Conservation (phyloP, 768 basidiomycete species). For the Panus rudis region DNA sequence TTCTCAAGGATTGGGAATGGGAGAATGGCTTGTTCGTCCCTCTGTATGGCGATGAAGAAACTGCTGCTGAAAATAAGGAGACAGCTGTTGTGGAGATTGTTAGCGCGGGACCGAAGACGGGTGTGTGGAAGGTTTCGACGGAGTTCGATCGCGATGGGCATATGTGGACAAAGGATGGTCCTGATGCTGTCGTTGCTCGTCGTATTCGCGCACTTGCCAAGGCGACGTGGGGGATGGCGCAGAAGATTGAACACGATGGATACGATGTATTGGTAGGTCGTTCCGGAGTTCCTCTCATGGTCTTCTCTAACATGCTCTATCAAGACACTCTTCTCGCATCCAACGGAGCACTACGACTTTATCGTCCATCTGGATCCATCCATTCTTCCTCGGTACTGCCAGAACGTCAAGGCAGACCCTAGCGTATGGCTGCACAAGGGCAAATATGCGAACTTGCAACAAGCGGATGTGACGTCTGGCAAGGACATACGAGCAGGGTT, state of each 20-base stretch:
- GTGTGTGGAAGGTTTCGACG: conserved; percentile 76
- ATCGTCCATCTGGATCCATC: conserved; percentile 65
- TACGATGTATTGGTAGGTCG: conserved; percentile 55
- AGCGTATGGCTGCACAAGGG: conserved; percentile 37
- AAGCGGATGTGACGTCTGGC: conserved; percentile 19
- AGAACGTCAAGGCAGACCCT: conserved; percentile 53
- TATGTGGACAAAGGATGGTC: conserved; percentile 68
- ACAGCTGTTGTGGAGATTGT: conserved; percentile 25
- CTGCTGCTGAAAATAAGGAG: conserved; percentile 9
- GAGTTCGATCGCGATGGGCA: conserved; percentile 67
- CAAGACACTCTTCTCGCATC: conserved; percentile 82
- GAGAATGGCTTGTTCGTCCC: conserved; percentile 68
- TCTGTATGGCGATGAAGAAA: conserved; percentile 45
- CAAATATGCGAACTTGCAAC: conserved; percentile 39
- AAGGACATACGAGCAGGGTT: conserved; percentile 53
- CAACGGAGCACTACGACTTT: conserved; percentile 80
- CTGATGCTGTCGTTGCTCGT: conserved; percentile 65
- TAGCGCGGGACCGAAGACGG: conserved; percentile 32
- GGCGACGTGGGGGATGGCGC: conserved; percentile 62
- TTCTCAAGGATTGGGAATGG: conserved; percentile 84
- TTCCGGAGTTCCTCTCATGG: too few species aligned
- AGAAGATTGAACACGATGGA: conserved; percentile 40
- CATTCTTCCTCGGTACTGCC: conserved; percentile 64
- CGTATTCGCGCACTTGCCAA: conserved; percentile 67
- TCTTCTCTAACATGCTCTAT: background rate